These are phyloP conservation scores for Prunus armeniaca DNA, from an alignment of 306 rosid genomes.

Conservation along the genomic window DNA sequence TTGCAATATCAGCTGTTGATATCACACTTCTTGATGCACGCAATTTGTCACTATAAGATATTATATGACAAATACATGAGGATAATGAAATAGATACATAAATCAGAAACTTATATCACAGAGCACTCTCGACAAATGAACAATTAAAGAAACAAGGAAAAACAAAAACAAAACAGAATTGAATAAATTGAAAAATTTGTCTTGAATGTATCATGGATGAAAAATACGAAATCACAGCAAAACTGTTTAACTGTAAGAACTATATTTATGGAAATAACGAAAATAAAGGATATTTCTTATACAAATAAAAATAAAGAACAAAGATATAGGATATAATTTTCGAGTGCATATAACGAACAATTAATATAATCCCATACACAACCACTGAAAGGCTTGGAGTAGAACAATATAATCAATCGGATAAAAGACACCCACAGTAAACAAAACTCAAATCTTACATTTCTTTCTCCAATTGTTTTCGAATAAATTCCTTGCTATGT, in stretches of 20 bases:
- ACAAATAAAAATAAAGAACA: not conserved
- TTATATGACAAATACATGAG: slow-evolving; percentile 11
- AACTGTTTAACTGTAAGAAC: not conserved
- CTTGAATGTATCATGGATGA: too few relatives aligned
- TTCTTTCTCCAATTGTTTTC: slow-evolving; percentile 87
- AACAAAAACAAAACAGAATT: too few relatives aligned
- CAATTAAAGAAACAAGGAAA: too few relatives aligned
- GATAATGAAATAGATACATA: not conserved
- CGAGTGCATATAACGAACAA: not conserved
- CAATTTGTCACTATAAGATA: slow-evolving; percentile 67
- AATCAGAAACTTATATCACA: not conserved
- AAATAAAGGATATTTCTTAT: not conserved
- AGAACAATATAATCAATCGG: not conserved
- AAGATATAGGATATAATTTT: too few relatives aligned
- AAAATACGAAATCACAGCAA: too few relatives aligned
- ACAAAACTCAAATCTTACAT: slow-evolving; percentile 50
- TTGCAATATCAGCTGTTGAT: slow-evolving; percentile 72
- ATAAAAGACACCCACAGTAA: slow-evolving; percentile 1
- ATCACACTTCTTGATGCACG: slow-evolving; percentile 79
- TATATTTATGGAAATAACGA: not conserved
- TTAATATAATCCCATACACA: not conserved
- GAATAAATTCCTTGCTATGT: slow-evolving; percentile 87
- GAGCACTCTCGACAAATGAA: not conserved
- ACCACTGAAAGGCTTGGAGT: not conserved
- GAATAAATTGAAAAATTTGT: too few relatives aligned